phyloP scores from a whole-genome alignment of 2,329 filamentous ascomycete genomes.

The Cladophialophora psammophila region DNA sequence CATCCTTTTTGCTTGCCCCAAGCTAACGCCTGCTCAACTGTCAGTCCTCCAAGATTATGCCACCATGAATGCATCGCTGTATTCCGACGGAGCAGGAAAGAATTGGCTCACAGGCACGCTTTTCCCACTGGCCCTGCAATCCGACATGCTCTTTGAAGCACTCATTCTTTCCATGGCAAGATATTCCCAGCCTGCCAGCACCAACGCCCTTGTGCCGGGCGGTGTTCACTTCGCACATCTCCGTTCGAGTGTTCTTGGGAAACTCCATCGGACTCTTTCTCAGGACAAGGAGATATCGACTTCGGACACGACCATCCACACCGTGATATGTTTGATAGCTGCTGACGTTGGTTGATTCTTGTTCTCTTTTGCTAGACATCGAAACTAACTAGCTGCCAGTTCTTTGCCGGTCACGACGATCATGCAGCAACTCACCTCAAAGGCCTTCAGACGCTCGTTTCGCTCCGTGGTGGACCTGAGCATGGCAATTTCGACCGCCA shows the following conservation, averaged over 20 bases:
- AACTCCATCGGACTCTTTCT: slow-evolving; percentile 14
- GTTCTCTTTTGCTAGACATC: too few relatives aligned
- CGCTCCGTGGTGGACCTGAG: slow-evolving; percentile 17
- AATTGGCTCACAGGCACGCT: slow-evolving; percentile 12
- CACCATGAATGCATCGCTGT: slow-evolving; percentile 13
- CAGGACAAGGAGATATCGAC: slow-evolving; percentile 6
- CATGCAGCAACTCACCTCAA: slow-evolving; percentile 16
- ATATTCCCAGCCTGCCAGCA: slow-evolving; percentile 6
- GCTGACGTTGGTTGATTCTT: slow-evolving; percentile 9
- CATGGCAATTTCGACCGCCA: slow-evolving; percentile 16
- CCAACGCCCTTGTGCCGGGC: slow-evolving; percentile 9
- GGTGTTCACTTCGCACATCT: slow-evolving; percentile 12
- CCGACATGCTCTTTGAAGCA: slow-evolving; percentile 14
- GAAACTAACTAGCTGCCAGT: not conserved
- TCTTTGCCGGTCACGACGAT: slow-evolving; percentile 17
- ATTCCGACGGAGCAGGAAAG: slow-evolving; percentile 5
- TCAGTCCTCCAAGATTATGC: slow-evolving; percentile 14
- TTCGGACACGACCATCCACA: slow-evolving; percentile 18
- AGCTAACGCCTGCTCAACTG: not conserved
- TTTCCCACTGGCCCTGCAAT: slow-evolving; percentile 17
- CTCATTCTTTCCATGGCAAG: slow-evolving; percentile 19
- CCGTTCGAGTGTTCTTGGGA: slow-evolving; percentile 12
- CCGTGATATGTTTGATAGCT: slow-evolving; percentile 18
- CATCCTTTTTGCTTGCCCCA: not conserved
- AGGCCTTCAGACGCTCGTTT: slow-evolving; percentile 18